These are phyloP conservation scores for Sistotremastrum niveocremeum DNA, from an alignment of 768 basidiomycete species.

Conservation along the genomic window DNA sequence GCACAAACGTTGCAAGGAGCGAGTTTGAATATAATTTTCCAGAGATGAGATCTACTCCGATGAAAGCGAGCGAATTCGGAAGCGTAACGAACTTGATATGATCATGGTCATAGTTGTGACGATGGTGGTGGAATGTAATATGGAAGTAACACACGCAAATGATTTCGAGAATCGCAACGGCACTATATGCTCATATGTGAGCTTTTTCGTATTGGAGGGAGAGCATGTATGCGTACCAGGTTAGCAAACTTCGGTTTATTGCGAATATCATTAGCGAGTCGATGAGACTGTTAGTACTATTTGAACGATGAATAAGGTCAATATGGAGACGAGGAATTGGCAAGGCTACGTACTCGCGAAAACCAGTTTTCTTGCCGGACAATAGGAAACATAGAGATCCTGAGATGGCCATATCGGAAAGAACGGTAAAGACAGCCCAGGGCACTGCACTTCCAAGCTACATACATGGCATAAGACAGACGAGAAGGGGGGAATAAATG, in stretches of 20 bases:
- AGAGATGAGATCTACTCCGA: conserved; percentile 35
- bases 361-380: conserved; percentile 24
- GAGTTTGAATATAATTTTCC: conserved; percentile 39
- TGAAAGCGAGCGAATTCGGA: conserved; percentile 31
- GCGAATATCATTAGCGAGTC: conserved; percentile 33
- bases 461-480: neutral
- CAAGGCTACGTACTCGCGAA: conserved; percentile 16
- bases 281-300: conserved; percentile 29
- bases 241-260: conserved; percentile 35
- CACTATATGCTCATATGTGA: conserved; percentile 3
- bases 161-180: conserved; percentile 12
- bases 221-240: conserved; percentile 23
- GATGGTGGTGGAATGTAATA: neutral
- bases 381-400: conserved; percentile 28
- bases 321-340: neutral
- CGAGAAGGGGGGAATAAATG: neutral
- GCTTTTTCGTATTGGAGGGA: neutral
- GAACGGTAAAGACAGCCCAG: conserved; percentile 30
- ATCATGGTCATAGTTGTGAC: conserved; percentile 10
- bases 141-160: conserved; percentile 8
- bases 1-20: conserved; percentile 24
- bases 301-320: neutral
- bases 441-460: conserved; percentile 28
- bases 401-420: conserved; percentile 33
- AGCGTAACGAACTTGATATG: conserved; percentile 23